Conservation (phyloP, 1,284 basidiomycete genomes). For the Volvariella surrecta region DNA sequence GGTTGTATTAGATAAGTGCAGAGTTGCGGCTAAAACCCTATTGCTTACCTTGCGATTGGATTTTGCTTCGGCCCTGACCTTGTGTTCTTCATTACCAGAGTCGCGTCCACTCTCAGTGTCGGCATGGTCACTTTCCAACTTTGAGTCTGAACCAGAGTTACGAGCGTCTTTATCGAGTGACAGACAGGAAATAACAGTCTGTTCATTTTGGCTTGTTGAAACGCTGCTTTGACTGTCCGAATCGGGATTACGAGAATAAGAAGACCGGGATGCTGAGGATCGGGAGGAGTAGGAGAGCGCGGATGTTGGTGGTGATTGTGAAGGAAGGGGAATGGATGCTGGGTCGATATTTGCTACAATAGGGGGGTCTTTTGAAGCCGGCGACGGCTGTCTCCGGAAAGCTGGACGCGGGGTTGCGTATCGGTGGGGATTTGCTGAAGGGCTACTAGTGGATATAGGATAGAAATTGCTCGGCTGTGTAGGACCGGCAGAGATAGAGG, state of each 20-base stretch:
- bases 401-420: slow-evolving; percentile 30
- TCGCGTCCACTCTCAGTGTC: slow-evolving; percentile 17
- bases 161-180: slow-evolving; percentile 13
- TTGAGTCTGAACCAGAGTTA: slow-evolving; percentile 20
- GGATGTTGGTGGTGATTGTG: slow-evolving; percentile 62
- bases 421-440: slow-evolving; percentile 51
- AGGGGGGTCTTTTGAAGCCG: slow-evolving; percentile 22
- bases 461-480: slow-evolving; percentile 26
- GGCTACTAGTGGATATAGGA: slow-evolving; percentile 45
- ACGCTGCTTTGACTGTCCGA: slow-evolving; percentile 22
- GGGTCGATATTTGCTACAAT: slow-evolving; percentile 40
- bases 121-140: slow-evolving; percentile 17
- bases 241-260: slow-evolving; percentile 25
- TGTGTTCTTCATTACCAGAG: slow-evolving; percentile 30
- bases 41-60: slow-evolving; percentile 64
- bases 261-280: slow-evolving; percentile 52
- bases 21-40: background rate
- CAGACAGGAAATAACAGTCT: background rate
- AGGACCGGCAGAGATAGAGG: slow-evolving; percentile 24
- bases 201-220: slow-evolving; percentile 9
- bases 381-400: slow-evolving; percentile 16
- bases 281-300: slow-evolving; percentile 63
- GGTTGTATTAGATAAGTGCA: slow-evolving; percentile 1
- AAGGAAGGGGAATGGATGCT: slow-evolving; percentile 43
- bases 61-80: slow-evolving; percentile 61